Evolutionary conservation across 2,329 filamentous ascomycete species (phyloP), one percentile per base, ranked within the genome.

Genomic region (Aspergillus novoparasiticus): DNA sequence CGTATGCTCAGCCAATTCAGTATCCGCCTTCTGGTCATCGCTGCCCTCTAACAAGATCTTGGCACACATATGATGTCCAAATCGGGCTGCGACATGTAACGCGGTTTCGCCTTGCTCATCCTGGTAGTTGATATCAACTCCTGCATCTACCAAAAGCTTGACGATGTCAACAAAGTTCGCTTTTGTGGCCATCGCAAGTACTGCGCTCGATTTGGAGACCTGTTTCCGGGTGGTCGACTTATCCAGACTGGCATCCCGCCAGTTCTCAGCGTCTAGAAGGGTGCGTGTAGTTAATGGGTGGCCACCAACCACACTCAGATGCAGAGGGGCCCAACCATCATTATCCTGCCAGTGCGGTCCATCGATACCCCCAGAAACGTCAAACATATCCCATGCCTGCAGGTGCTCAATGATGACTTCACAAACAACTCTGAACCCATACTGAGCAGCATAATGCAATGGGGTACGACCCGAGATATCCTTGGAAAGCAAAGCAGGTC

Each of bases 381-480:
- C 86, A 72, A 97, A 97, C 70, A 96, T 89, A 19, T 86, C 87
- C 94, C 94, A 98, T 28, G 89, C 85, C 74, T 94, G 91, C 89
- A 99, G 94, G 71, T 90, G 90, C 66, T 90, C 88, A 81, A 97
- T 94, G 68, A 98, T 86, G 28, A 94, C 85, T 73, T 96, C 86
- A 73, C 93, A 97, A 11, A 97, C 89, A n/a, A 93, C 87, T 4
- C 95, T 91, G 70, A 97, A 93, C 2, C 95, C 95, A 74, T 96
- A 97, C 75, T 98, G 93, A 0, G 95, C 94, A 3, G 93, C 93
- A 74, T 97, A 97, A 76, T 98, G 94, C 12, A 98, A 83, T 1
- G 94, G 93, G 16, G 94, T 85, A 5, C 94, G 90, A 3, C 93
- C 94, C 64, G 94, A 91, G 0, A 88, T 85, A 78, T 98, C 94